Base-by-base conservation (phyloP, 805 yeast species). In the Ogataea siamensis region DNA sequence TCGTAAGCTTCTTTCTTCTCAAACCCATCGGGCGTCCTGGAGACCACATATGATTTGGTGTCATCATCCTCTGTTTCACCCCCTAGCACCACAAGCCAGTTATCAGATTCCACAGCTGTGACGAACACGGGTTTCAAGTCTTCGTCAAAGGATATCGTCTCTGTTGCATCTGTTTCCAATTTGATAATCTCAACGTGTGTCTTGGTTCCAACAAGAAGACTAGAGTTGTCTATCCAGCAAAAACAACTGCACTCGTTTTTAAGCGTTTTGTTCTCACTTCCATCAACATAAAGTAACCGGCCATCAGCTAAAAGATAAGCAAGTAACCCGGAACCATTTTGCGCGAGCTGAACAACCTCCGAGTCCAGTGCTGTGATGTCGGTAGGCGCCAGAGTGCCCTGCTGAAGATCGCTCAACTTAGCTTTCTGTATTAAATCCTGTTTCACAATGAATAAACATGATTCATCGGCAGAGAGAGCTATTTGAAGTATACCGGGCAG, bases 1-100 rank as follows among this genome's bases (percentile, higher is more conserved):
- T 68, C 69, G 18, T 50, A 42, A 1, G 58, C 55, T 14, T 59
- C 43, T 25, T 60, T 48, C 5, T 60, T 31, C 12, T 51, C 11
- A 40, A 40, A 10, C 12, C 24, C 15, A 5, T 32, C 22, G 9
- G 17, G 34, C 3, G n/a, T 17, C 18, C 30, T 14, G 5, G 44
- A 28, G 16, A 45, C 16, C 9, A 44, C 34, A 32, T 42, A 46
- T 8, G 50, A 45, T 12, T 34, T 35, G n/a, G 42, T 41, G 12
- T 49, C 52, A 10, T 45, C 47, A 12, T 32, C 34, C 3, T 40
- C 45, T 12, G 40, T 25, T 13, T 50, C 37, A 5, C 36, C 43
- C 2, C 48, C 50, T 22, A 34, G 44, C 18, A 46, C 34, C 5
- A 36, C 44, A 5, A 52, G 32, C 45, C 45, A 39, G 4, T 42